Base-by-base conservation (phyloP, 768 basidiomycete genomes). In the Mycena olivaceomarginata region DNA sequence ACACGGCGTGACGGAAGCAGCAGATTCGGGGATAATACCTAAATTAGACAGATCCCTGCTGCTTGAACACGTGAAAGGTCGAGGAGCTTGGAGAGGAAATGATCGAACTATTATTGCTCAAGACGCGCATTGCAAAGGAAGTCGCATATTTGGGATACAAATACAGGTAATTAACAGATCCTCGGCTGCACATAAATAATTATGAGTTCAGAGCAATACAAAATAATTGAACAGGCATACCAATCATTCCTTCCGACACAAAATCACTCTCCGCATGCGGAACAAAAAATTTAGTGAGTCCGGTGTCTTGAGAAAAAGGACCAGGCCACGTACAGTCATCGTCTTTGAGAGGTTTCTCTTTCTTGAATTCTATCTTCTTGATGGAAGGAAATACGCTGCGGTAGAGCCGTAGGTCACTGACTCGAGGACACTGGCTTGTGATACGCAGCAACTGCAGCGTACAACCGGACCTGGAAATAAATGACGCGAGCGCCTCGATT, bases 381-480 rank as follows among this genome's bases (percentile, higher is more conserved):
- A 60, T 70, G 39, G 57, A 62, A 25, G 69, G 69, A 48, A 70
- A 70, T 25, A 57, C 69, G 41, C 40, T 41, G 59, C 69, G 69
- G 57, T 70, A 70, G 41, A 59, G 40, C 40, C 57, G 43, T 18
- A 62, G 43, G 25, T 70, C 57, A 31, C 12, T 59, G 56, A 70
- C 69, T 45, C 25, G 69, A 46, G 22, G 57, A 62, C 62, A 1
- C 43, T 60, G 53, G 67, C 43, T 41, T 69, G 67, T 57, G 53
- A 69, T 69, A 59, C 67, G 56, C 67, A 69, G 67, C 51, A 56
- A 56, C 67, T 70, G 56, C 57, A 70, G 31, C 45, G 56, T 46
- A 48, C 69, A 70, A 59, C 43, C 69, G 57, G 69, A 70, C 57
- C 31, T 70, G 57, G 57, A 60, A 48, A 70, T 62, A 48, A 70